phyloP scores from a whole-genome alignment of 768 basidiomycete species.

The Serendipita sp. region DNA sequence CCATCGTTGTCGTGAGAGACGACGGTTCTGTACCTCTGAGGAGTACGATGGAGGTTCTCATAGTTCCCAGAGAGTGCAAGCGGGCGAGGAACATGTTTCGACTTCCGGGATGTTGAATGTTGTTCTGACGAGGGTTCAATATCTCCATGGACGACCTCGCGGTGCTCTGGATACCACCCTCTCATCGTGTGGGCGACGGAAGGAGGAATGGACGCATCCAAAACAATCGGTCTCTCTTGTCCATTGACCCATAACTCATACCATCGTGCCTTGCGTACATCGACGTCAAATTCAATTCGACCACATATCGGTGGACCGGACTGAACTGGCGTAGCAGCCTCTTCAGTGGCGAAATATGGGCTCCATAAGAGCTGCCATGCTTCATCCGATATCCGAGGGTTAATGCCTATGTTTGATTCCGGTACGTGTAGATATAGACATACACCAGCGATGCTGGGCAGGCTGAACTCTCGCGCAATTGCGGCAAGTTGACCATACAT shows the following conservation, averaged over 20 bases:
- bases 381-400: slow-evolving; percentile 64
- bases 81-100: neutral
- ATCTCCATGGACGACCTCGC: slow-evolving; percentile 27
- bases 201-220: slow-evolving; percentile 24
- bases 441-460: slow-evolving; percentile 60
- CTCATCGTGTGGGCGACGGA: slow-evolving; percentile 31
- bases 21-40: neutral
- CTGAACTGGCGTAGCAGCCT: slow-evolving; percentile 17
- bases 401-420: slow-evolving; percentile 37
- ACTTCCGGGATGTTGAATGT: slow-evolving; percentile 10
- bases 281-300: slow-evolving; percentile 77
- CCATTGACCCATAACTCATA: slow-evolving; percentile 49
- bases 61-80: neutral
- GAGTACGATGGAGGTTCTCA: neutral
- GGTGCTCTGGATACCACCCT: slow-evolving; percentile 36
- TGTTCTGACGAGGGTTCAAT: slow-evolving; percentile 14
- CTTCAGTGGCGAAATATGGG: slow-evolving; percentile 33
- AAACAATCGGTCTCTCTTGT: slow-evolving; percentile 26
- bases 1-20: neutral
- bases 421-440: slow-evolving; percentile 59
- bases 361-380: slow-evolving; percentile 60
- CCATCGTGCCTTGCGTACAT: slow-evolving; percentile 61
- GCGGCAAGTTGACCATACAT: slow-evolving; percentile 61
- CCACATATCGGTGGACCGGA: slow-evolving; percentile 47
- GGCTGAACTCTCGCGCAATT: slow-evolving; percentile 67